Base-by-base conservation (phyloP, 495 filamentous ascomycete genomes). In the Penicillium arizonense region DNA sequence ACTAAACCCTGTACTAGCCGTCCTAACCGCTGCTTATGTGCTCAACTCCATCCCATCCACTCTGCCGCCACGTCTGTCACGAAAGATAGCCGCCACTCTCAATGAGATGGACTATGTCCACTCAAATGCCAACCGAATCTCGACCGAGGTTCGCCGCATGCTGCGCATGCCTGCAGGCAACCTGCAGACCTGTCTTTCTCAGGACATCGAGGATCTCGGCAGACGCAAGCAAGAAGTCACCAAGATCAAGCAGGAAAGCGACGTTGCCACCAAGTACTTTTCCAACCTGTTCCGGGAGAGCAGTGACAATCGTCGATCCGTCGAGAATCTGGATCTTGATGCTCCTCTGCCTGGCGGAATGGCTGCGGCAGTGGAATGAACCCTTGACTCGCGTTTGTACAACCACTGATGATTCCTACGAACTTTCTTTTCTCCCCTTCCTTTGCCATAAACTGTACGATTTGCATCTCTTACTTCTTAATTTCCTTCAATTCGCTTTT, bases 31-130 rank as follows among this genome's bases (percentile, higher is more conserved):
- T 11, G 85, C 82, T 49, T 97, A 95, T 65, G 74, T 94, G 49
- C 77, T 97, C 52, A 82, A 84, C 44, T 87, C 91, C 47, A 93
- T 98, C 55, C 94, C 94, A 2, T 77, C 82, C 38, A 90, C 94
- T 9, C 87, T 98, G 9, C 94, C 94, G 34, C 85, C 87, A 48
- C 91, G 93, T 30, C 83, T 98, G 14, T 87, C 84, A 42, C 79
- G 77, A 67, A 97, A 96, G 74, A 89, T 98, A 61, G 82, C 88
- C 9, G 71, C 81, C 35, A 85, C 87, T 59, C 86, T 98, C 24
- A 75, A 77, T 20, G 77, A 83, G 18, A 84, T 96, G 64, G 94
- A 98, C 74, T 98, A 97, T 66, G 87, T 91, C 10, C 95, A 98
- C 70, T 70, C 80, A 53, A 98, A 98, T 75, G 81, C 88, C 57